Percentiles rank a stretch among this genome's conserved stretches.
These are phyloP conservation scores for Boletus mariae DNA, from an alignment of 1,284 basidiomycete genomes.

Conservation along the genomic window DNA sequence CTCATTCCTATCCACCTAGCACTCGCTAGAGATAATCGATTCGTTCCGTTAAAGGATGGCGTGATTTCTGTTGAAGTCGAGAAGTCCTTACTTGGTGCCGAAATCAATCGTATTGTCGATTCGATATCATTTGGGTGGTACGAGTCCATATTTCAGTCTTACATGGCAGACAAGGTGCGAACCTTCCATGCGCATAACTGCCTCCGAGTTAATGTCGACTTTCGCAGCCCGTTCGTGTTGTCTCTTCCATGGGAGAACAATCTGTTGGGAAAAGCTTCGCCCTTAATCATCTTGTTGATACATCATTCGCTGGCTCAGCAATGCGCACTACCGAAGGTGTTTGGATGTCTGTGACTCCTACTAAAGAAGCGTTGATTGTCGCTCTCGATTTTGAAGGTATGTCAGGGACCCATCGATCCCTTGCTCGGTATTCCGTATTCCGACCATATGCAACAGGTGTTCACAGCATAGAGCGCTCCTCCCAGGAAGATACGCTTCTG, in stretches of 20 bases:
- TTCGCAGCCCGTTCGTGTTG: conserved; percentile 53
- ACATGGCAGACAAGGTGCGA: conserved; percentile 51
- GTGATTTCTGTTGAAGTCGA: conserved; percentile 48
- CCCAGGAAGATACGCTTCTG: conserved; percentile 59
- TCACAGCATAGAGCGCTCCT: conserved; percentile 58
- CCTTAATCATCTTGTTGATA: conserved; percentile 58
- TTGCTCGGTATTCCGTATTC: neutral
- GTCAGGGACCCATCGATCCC: neutral
- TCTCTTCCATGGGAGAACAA: conserved; percentile 67
- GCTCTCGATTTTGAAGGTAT: conserved; percentile 62
- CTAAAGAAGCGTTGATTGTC: conserved; percentile 49
- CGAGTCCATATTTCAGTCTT: conserved; percentile 59
- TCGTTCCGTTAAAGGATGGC: conserved; percentile 57
- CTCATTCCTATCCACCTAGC: conserved; percentile 64
- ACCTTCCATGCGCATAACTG: neutral
- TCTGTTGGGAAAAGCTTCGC: conserved; percentile 60
- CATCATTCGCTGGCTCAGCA: conserved; percentile 62
- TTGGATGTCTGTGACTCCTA: conserved; percentile 67
- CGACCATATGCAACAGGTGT: conserved; percentile 40
- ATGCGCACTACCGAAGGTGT: conserved; percentile 64
- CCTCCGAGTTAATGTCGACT: neutral
- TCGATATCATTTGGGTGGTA: conserved; percentile 61
- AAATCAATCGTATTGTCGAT: conserved; percentile 52
- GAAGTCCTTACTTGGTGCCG: conserved; percentile 50
- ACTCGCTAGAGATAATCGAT: conserved; percentile 54